Conservation (phyloP, 1,139 yeast genomes). For the Kodamaea fungicola region DNA sequence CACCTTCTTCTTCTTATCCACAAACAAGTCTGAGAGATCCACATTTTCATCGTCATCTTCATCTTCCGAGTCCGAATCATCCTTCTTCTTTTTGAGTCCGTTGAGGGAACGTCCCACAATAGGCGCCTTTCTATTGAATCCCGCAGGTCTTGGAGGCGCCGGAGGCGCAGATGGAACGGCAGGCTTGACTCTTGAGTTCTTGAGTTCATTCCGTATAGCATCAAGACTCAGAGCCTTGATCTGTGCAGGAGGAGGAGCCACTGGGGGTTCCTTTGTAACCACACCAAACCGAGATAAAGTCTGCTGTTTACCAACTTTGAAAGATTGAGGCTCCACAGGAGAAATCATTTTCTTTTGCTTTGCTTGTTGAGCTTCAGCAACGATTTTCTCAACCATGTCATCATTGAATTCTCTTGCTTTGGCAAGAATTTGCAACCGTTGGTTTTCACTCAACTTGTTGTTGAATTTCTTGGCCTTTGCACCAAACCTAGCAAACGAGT, state of each 20-base stretch:
- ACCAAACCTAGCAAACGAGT: slow-evolving; percentile 59
- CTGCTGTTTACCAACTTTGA: slow-evolving; percentile 35
- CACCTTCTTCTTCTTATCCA: slow-evolving; percentile 29
- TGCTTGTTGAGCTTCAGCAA: slow-evolving; percentile 42
- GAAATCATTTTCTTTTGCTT: slow-evolving; percentile 7
- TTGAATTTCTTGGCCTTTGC: slow-evolving; percentile 62
- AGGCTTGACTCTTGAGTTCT: slow-evolving; percentile 18
- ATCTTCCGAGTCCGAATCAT: slow-evolving; percentile 32
- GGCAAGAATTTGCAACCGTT: slow-evolving; percentile 52
- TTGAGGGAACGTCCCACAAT: slow-evolving; percentile 38
- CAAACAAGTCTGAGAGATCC: slow-evolving; percentile 42
- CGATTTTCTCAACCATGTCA: slow-evolving; percentile 49
- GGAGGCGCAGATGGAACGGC: slow-evolving; percentile 19
- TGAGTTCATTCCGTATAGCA: slow-evolving; percentile 37
- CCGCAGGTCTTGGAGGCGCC: slow-evolving; percentile 79
- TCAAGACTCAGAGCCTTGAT: slow-evolving; percentile 38
- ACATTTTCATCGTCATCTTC: slow-evolving; percentile 33
- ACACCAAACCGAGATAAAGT: slow-evolving; percentile 51
- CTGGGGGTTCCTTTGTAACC: slow-evolving; percentile 33
- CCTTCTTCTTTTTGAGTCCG: slow-evolving; percentile 26
- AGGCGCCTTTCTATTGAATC: slow-evolving; percentile 56
- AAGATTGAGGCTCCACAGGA: slow-evolving; percentile 5
- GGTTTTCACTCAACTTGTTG: slow-evolving; percentile 60
- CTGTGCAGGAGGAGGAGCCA: slow-evolving; percentile 37
- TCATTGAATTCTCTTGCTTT: slow-evolving; percentile 56